A percentile compares a stretch with the other conserved stretches of the same genome.
phyloP scores from a whole-genome alignment of 139 green algal species.

The Chlamydomonas sp. region DNA sequence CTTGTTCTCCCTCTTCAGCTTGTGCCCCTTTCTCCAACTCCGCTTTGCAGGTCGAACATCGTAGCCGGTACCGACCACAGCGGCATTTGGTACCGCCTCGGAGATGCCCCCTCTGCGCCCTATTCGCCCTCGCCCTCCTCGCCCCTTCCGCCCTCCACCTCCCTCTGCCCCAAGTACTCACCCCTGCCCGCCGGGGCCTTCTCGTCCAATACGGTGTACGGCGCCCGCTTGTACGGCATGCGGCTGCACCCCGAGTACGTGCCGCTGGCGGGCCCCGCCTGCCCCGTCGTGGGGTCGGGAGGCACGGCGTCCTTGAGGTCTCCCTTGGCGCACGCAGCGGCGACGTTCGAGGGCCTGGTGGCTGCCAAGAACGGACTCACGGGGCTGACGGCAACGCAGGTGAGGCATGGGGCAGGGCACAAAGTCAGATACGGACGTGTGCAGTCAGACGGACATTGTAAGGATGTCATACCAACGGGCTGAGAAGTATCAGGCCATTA shows the following conservation, averaged over 20 bases:
- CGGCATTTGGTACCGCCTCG: slow-evolving; percentile 1
- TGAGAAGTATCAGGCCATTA: too few species aligned
- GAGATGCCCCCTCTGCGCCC: neutral
- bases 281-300: too few species aligned
- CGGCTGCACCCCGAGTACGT: slow-evolving; percentile 44
- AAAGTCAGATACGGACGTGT: too few species aligned
- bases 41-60: neutral
- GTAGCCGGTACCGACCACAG: neutral
- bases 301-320: too few species aligned
- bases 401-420: neutral
- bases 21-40: slow-evolving; percentile 1
- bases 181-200: slow-evolving; percentile 47
- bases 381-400: slow-evolving; percentile 57
- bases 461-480: too few species aligned
- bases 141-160: neutral
- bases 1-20: slow-evolving; percentile 27
- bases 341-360: slow-evolving; percentile 52
- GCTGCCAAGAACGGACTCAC: slow-evolving; percentile 73
- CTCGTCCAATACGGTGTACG: slow-evolving; percentile 65
- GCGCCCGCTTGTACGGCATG: slow-evolving; percentile 66
- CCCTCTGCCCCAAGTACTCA: slow-evolving; percentile 55
- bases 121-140: neutral
- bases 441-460: too few species aligned
- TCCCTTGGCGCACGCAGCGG: slow-evolving; percentile 20
- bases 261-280: slow-evolving; percentile 29